phyloP scores from a whole-genome alignment of 345 rosid genomes.

The Turnera subulata region DNA sequence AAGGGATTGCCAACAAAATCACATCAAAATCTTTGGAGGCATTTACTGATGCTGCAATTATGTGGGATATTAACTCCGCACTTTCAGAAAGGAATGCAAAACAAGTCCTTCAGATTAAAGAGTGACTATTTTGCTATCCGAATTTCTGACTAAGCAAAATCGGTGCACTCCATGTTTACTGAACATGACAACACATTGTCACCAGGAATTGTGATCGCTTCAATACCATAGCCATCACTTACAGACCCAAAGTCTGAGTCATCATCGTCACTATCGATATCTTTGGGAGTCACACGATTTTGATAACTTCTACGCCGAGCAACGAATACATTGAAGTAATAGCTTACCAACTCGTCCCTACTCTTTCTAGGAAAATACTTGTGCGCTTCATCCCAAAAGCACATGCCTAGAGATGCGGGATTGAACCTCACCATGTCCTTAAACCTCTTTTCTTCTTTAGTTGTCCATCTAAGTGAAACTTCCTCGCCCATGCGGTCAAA shows the following conservation, averaged over 20 bases:
- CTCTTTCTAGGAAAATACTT: slow-evolving; percentile 19
- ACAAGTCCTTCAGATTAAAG: slow-evolving; percentile 1
- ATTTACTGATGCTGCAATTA: no score
- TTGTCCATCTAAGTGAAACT: slow-evolving; percentile 29
- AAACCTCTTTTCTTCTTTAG: slow-evolving; percentile 17
- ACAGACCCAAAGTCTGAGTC: slow-evolving; percentile 24
- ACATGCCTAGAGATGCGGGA: slow-evolving; percentile 17
- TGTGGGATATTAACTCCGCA: no score
- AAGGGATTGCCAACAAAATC: no score
- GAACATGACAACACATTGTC: slow-evolving; percentile 39
- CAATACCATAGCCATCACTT: slow-evolving; percentile 41
- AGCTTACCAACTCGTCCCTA: slow-evolving; percentile 25
- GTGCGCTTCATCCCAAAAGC: slow-evolving; percentile 19
- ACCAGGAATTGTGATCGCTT: slow-evolving; percentile 33
- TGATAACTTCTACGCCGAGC: slow-evolving; percentile 27
- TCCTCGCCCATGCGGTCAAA: slow-evolving; percentile 30
- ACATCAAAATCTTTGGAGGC: no score
- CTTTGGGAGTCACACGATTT: slow-evolving; percentile 28
- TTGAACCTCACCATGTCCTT: slow-evolving; percentile 25
- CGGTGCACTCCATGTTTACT: slow-evolving; percentile 43
- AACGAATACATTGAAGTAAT: slow-evolving; percentile 27
- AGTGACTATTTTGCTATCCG: background rate
- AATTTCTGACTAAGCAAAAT: slow-evolving; percentile 28
- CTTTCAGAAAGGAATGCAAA: background rate
- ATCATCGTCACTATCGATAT: slow-evolving; percentile 28